These are phyloP conservation scores for Phaeosphaeriaceae sp. DNA, from an alignment of 2,329 filamentous ascomycete species.

Conservation along the genomic window DNA sequence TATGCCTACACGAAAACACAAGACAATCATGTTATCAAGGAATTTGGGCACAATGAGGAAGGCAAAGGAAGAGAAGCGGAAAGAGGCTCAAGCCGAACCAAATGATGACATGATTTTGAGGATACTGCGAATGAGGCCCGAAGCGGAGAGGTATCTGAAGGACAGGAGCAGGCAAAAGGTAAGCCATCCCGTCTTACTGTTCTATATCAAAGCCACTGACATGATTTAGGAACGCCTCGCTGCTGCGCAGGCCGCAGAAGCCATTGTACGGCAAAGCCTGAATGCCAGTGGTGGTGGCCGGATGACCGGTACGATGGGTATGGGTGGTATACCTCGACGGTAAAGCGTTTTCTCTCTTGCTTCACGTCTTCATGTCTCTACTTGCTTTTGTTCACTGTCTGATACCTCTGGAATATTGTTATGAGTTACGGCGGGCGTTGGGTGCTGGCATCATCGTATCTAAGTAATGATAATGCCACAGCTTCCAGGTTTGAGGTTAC, in stretches of 20 bases:
- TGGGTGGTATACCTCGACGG: slow-evolving; percentile 15
- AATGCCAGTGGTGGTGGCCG: slow-evolving; percentile 61
- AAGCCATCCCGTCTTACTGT: slow-evolving; percentile 4
- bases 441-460: background rate
- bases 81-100: slow-evolving; percentile 93
- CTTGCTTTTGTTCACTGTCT: slow-evolving; percentile 5
- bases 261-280: slow-evolving; percentile 93
- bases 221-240: slow-evolving; percentile 74
- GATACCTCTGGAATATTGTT: slow-evolving; percentile 24
- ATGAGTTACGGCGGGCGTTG: slow-evolving; percentile 1
- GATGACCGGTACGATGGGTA: slow-evolving; percentile 54
- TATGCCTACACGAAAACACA: slow-evolving; percentile 60
- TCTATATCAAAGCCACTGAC: slow-evolving; percentile 6
- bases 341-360: slow-evolving; percentile 9
- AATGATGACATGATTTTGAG: slow-evolving; percentile 98
- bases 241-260: slow-evolving; percentile 86
- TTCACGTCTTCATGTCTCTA: slow-evolving; percentile 4
- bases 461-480: slow-evolving; percentile 1
- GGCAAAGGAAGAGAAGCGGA: slow-evolving; percentile 93
- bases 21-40: slow-evolving; percentile 85
- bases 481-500: background rate
- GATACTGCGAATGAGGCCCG: slow-evolving; percentile 92
- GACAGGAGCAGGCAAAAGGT: slow-evolving; percentile 88
- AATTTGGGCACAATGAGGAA: slow-evolving; percentile 96
- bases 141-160: slow-evolving; percentile 85